Evolutionary conservation across 2,329 filamentous ascomycete genomes (phyloP).

Genomic region (Pleomassaria siparia): DNA sequence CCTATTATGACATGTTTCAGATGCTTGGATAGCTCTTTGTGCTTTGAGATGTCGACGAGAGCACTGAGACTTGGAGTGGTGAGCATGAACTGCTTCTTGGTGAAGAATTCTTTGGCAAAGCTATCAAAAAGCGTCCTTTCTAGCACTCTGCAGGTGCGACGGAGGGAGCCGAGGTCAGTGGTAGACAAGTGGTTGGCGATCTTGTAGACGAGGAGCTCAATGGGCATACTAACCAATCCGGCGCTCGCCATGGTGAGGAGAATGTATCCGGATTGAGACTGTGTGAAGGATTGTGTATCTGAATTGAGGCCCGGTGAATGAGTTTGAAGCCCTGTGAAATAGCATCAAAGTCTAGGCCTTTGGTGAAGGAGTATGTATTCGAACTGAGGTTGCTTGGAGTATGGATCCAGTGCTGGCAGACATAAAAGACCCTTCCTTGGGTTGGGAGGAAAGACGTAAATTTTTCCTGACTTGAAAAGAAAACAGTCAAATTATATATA

Average conservation of each 20-base stretch:
- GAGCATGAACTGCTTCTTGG: conserved; percentile 67
- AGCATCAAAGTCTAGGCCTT: too few relatives aligned
- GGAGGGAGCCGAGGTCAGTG: conserved; percentile 56
- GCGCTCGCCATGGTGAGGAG: conserved; percentile 18
- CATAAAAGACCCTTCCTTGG: too few relatives aligned
- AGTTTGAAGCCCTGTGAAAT: too few relatives aligned
- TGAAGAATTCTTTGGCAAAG: conserved; percentile 66
- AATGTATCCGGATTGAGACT: not conserved
- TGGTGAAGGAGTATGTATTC: too few relatives aligned
- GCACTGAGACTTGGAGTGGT: conserved; percentile 58
- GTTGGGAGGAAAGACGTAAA: too few relatives aligned
- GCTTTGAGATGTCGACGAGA: conserved; percentile 48
- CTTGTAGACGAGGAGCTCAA: conserved; percentile 59
- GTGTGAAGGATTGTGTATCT: not conserved
- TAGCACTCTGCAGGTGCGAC: conserved; percentile 57
- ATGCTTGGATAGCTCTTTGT: conserved; percentile 39
- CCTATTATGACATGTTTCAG: conserved; percentile 56
- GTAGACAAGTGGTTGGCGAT: conserved; percentile 59
- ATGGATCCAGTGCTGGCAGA: too few relatives aligned
- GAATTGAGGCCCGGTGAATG: not conserved
- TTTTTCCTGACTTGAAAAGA: too few relatives aligned
- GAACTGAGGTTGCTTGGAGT: too few relatives aligned
- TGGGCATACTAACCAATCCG: conserved; percentile 47
- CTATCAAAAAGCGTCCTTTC: conserved; percentile 57
- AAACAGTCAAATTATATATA: too few relatives aligned